phyloP scores from a whole-genome alignment of 345 rosid species.

The Pistacia atlantica region DNA sequence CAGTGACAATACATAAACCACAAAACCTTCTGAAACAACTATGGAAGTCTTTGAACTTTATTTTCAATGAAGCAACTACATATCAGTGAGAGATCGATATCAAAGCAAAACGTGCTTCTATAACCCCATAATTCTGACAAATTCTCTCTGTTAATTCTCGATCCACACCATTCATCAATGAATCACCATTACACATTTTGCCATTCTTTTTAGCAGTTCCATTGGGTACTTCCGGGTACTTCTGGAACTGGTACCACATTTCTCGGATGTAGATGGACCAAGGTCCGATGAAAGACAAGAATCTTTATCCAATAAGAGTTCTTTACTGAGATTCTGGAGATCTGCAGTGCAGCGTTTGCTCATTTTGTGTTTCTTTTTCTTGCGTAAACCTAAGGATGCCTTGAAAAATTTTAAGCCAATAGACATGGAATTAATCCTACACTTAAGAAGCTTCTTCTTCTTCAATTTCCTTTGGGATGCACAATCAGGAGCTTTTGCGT shows the following conservation, averaged over 20 bases:
- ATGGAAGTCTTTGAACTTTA: background rate
- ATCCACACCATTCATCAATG: conserved; percentile 22
- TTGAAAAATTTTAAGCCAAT: conserved; percentile 51
- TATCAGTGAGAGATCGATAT: background rate
- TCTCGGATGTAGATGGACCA: conserved; percentile 61
- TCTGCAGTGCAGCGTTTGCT: conserved; percentile 29
- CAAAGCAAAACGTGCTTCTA: background rate
- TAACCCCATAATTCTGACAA: conserved; percentile 28
- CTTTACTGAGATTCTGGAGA: conserved; percentile 32
- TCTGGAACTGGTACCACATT: conserved; percentile 15
- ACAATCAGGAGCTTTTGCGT: conserved; percentile 25
- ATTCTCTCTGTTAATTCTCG: conserved; percentile 42
- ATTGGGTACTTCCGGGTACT: conserved; percentile 22
- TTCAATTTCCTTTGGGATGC: conserved; percentile 34
- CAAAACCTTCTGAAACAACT: background rate
- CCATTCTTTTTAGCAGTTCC: conserved; percentile 20
- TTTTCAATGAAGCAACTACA: background rate
- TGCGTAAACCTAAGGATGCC: conserved; percentile 39
- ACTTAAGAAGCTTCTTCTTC: conserved; percentile 46
- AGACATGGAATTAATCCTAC: conserved; percentile 28
- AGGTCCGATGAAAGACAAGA: conserved; percentile 28
- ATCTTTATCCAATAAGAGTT: conserved; percentile 30
- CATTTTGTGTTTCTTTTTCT: conserved; percentile 58
- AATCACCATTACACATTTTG: conserved; percentile 25
- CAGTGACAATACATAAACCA: background rate